Conservation (phyloP, 495 filamentous ascomycete species). For the Daldinia caldariorum region DNA sequence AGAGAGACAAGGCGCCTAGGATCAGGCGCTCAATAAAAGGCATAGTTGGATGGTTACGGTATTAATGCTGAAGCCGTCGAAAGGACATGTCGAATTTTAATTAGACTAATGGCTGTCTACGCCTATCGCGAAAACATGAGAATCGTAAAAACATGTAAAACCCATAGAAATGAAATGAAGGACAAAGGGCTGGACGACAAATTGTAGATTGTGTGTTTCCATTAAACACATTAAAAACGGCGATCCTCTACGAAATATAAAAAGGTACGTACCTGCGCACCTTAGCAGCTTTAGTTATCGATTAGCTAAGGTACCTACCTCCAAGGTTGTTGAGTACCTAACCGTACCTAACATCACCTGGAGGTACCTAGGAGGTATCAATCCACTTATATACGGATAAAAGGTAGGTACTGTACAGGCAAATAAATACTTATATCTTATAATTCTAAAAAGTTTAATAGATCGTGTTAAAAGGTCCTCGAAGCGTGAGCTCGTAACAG, state of each 20-base stretch:
- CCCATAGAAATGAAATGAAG: constrained; percentile 13
- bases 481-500: no score
- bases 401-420: no score
- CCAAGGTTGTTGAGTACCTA: no score
- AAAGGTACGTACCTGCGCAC: background rate
- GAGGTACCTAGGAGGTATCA: no score
- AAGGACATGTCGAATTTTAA: constrained; percentile 33
- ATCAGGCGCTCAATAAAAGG: constrained; percentile 27
- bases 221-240: constrained; percentile 7
- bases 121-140: constrained; percentile 1
- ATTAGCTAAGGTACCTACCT: background rate
- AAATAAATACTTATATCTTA: no score
- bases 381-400: no score
- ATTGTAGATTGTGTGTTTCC: constrained; percentile 16
- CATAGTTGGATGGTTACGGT: constrained; percentile 32
- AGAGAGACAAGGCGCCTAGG: constrained; percentile 27
- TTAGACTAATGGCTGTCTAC: constrained; percentile 19
- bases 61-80: constrained; percentile 16
- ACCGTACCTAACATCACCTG: no score
- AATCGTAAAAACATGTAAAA: background rate
- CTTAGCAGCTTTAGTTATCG: background rate
- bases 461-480: no score
- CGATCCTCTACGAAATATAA: background rate
- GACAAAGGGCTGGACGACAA: constrained; percentile 40
- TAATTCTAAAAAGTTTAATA: no score